Evolutionary conservation across 23 red algal species (phyloP).

Genomic region (Porphyridium purpureum): DNA sequence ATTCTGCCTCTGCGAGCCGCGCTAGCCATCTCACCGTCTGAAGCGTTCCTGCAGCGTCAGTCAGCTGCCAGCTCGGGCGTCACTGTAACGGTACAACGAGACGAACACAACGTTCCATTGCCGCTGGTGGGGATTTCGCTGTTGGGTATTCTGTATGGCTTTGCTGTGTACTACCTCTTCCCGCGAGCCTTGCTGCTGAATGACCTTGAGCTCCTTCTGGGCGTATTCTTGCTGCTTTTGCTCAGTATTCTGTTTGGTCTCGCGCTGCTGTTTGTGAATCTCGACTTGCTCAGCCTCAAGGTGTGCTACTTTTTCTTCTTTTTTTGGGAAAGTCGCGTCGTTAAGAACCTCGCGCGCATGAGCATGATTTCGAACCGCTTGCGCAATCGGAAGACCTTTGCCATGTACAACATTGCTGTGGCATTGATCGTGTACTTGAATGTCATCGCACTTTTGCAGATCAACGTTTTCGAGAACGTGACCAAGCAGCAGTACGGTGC

Average conservation of each 20-base stretch:
- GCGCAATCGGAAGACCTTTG: background rate
- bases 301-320: background rate
- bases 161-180: background rate
- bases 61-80: background rate
- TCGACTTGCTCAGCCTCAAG: background rate
- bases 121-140: background rate
- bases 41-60: background rate
- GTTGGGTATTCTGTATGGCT: background rate
- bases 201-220: background rate
- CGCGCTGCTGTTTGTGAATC: background rate
- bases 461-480: background rate
- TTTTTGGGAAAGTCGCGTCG: background rate
- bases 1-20: background rate
- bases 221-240: background rate
- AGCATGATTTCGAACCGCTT: background rate
- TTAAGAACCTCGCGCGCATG: background rate
- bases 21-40: background rate
- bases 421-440: background rate
- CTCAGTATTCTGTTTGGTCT: background rate
- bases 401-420: background rate
- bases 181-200: background rate
- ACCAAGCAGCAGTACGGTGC: no score
- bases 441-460: background rate
- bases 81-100: background rate
- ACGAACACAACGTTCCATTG: background rate